These are phyloP conservation scores for Fusarium sp. DNA, from an alignment of 2,329 filamentous ascomycete genomes.

Conservation along the genomic window DNA sequence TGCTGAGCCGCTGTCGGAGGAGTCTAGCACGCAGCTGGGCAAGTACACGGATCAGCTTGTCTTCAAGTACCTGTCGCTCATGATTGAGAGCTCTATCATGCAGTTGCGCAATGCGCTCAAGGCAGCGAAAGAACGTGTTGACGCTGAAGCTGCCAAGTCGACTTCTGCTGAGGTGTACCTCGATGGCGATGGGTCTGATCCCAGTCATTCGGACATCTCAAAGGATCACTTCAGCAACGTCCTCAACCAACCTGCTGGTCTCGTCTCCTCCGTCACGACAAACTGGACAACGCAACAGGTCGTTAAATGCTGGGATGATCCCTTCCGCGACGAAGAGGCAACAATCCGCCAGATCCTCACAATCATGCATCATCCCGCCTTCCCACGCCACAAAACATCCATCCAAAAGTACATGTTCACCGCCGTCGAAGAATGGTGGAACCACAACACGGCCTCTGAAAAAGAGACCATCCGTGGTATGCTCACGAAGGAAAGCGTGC, in stretches of 20 bases:
- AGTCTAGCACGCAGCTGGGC: conserved; percentile 34
- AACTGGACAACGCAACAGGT: conserved; percentile 43
- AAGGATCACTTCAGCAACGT: conserved; percentile 82
- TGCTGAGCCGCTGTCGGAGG: conserved; percentile 17
- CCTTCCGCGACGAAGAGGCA: conserved; percentile 71
- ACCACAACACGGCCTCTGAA: conserved; percentile 51
- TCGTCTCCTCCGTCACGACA: conserved; percentile 41
- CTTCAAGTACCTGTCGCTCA: conserved; percentile 84
- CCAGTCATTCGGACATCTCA: conserved; percentile 79
- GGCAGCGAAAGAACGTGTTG: conserved; percentile 42
- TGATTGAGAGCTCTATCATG: conserved; percentile 86
- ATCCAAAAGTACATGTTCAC: conserved; percentile 85
- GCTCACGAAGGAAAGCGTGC: conserved; percentile 41
- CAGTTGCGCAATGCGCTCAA: conserved; percentile 79
- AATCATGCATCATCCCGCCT: conserved; percentile 85
- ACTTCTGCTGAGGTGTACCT: conserved; percentile 69
- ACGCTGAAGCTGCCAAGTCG: conserved; percentile 55
- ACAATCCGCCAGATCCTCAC: conserved; percentile 77
- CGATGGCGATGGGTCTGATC: conserved; percentile 77
- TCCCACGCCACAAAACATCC: conserved; percentile 71
- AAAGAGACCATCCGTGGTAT: conserved; percentile 33
- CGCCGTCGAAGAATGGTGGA: conserved; percentile 78
- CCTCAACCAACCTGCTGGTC: conserved; percentile 50
- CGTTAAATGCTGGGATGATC: conserved; percentile 72
- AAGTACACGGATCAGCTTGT: conserved; percentile 93